Evolutionary conservation across 495 filamentous ascomycete genomes (phyloP).

Genomic region (Cryomyces antarcticus): DNA sequence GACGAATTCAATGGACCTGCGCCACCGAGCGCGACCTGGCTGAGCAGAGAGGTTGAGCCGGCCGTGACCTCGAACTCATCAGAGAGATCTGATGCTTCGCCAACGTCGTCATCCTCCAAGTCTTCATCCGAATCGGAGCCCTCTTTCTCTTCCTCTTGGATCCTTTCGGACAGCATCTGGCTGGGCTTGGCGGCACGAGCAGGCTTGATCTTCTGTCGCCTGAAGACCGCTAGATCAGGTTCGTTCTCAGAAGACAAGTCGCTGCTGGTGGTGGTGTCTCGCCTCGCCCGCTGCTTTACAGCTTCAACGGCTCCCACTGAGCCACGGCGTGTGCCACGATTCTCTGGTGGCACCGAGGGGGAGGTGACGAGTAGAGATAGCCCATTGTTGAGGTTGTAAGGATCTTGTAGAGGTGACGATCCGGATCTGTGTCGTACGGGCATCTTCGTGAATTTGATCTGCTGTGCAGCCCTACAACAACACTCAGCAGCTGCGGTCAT

Average conservation of each 20-base stretch:
- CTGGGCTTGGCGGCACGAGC: constrained; percentile 27
- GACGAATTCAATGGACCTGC: constrained; percentile 9
- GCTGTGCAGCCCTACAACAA: constrained; percentile 34
- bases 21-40: constrained; percentile 20
- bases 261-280: constrained; percentile 80
- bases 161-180: constrained; percentile 24
- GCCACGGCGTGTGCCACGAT: constrained; percentile 36
- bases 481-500: no score
- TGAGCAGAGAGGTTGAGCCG: constrained; percentile 38
- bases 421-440: constrained; percentile 70
- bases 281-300: constrained; percentile 50
- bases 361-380: constrained; percentile 19
- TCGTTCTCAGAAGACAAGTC: constrained; percentile 86
- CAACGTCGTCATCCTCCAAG: constrained; percentile 28
- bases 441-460: constrained; percentile 91
- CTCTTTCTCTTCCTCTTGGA: constrained; percentile 20
- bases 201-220: constrained; percentile 35
- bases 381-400: constrained; percentile 23
- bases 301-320: constrained; percentile 58
- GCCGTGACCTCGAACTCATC: constrained; percentile 49
- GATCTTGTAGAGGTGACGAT: constrained; percentile 60
- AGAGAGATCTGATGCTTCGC: constrained; percentile 23
- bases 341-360: constrained; percentile 24
- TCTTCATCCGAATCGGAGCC: constrained; percentile 11
- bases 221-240: constrained; percentile 47